Conservation (phyloP, 164 flowering plant genomes). For the Cinnamomum chago region DNA sequence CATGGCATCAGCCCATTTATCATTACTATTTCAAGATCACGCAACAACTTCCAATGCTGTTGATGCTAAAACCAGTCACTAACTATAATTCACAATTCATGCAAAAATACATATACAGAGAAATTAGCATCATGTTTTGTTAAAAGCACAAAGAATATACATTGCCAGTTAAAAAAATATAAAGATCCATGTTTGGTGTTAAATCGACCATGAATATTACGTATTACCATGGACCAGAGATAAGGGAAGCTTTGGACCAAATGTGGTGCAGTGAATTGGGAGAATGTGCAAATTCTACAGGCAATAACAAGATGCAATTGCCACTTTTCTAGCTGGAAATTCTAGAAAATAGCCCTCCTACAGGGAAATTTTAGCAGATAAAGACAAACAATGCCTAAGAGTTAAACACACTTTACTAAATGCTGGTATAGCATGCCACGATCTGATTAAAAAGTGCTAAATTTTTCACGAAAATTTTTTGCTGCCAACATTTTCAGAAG, state of each 20-base stretch:
- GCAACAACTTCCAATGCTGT: constrained; percentile 68
- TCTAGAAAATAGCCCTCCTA: background rate
- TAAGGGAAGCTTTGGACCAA: background rate
- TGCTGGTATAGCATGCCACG: background rate
- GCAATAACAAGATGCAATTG: background rate
- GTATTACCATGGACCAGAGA: background rate
- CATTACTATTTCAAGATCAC: constrained; percentile 85
- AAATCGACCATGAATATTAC: background rate
- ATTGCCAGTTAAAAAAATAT: background rate
- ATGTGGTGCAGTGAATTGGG: background rate
- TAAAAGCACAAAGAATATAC: background rate
- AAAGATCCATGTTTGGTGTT: background rate
- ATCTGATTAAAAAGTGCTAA: too few relatives aligned
- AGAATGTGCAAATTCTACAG: background rate
- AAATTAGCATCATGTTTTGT: background rate
- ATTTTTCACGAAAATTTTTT: too few relatives aligned
- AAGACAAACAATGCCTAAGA: background rate
- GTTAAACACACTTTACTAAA: background rate
- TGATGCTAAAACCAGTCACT: constrained; percentile 15
- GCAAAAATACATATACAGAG: background rate
- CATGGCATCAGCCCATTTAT: constrained; percentile 75
- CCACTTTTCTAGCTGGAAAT: background rate
- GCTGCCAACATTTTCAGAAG: too few relatives aligned
- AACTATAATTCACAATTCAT: background rate
- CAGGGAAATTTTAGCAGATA: background rate